These are phyloP conservation scores for Eutypella sp. DNA, from an alignment of 2,329 filamentous ascomycete species.

Conservation along the genomic window DNA sequence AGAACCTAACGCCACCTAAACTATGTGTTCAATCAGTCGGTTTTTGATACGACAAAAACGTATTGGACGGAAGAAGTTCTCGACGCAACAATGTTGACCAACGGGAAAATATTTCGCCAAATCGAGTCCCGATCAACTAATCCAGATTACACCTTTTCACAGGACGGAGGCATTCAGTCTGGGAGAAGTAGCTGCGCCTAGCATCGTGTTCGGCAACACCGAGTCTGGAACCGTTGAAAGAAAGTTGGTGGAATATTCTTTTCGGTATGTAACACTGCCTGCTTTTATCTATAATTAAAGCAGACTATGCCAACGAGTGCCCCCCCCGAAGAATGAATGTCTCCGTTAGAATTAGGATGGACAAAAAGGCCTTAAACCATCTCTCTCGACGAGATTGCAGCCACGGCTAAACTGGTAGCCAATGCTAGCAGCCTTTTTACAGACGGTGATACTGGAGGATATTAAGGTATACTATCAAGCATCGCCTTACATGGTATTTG, in stretches of 20 bases:
- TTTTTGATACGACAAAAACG: constrained; percentile 36
- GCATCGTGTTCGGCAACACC: constrained; percentile 45
- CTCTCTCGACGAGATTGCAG: too few species aligned
- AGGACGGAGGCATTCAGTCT: constrained; percentile 39
- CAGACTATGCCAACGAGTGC: too few species aligned
- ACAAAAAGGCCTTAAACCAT: too few species aligned
- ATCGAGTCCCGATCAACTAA: constrained; percentile 39
- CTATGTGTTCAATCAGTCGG: constrained; percentile 42
- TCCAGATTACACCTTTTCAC: constrained; percentile 42
- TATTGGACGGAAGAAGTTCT: constrained; percentile 40
- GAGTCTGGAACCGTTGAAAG: constrained; percentile 33
- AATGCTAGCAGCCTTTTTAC: too few species aligned
- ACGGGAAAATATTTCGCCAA: constrained; percentile 39
- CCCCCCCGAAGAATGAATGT: too few species aligned
- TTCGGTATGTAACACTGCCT: constrained; percentile 42
- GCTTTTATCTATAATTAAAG: too few species aligned
- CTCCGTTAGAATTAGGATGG: too few species aligned
- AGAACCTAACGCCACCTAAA: constrained; percentile 37
- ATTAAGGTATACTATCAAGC: too few species aligned
- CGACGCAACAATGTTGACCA: constrained; percentile 33
- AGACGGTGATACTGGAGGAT: too few species aligned
- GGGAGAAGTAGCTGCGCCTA: constrained; percentile 45
- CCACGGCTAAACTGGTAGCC: too few species aligned
- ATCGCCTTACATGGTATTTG: too few species aligned
- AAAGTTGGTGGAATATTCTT: constrained; percentile 38